A percentile compares a stretch with the other conserved stretches of the same genome.
Evolutionary conservation across 352 stramenopile genomes (phyloP).

Genomic region (Phytophthora palmivora): DNA sequence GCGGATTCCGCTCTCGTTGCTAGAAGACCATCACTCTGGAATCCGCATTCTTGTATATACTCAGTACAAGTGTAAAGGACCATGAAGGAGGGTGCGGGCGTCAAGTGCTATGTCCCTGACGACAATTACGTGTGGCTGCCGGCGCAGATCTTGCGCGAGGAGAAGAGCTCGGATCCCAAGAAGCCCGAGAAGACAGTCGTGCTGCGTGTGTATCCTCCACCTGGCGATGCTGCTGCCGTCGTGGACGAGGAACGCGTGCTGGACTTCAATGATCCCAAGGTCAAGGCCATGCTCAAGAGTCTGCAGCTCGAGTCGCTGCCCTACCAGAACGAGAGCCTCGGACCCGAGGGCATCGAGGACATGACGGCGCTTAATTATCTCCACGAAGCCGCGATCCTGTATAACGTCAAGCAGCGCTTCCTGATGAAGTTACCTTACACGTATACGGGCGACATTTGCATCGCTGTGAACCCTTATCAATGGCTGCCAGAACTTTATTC

Average conservation of each 20-base stretch:
- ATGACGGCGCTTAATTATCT: slow-evolving; percentile 91
- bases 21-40: slow-evolving; percentile 25
- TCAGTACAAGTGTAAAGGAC: slow-evolving; percentile 12
- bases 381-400: slow-evolving; percentile 92
- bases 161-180: slow-evolving; percentile 56
- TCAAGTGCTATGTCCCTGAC: slow-evolving; percentile 87
- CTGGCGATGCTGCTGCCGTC: slow-evolving; percentile 17
- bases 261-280: slow-evolving; percentile 78
- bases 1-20: slow-evolving; percentile 9
- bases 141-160: slow-evolving; percentile 73
- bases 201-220: slow-evolving; percentile 57
- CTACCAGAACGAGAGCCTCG: slow-evolving; percentile 82
- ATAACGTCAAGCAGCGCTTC: slow-evolving; percentile 91
- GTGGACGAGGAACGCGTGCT: slow-evolving; percentile 63
- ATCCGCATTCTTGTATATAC: slow-evolving; percentile 14
- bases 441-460: slow-evolving; percentile 96
- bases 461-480: slow-evolving; percentile 97
- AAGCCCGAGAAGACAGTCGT: slow-evolving; percentile 64
- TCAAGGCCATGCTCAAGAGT: slow-evolving; percentile 64
- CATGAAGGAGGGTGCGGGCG: slow-evolving; percentile 49
- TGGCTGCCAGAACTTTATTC: slow-evolving; percentile 90
- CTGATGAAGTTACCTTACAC: slow-evolving; percentile 94
- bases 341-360: slow-evolving; percentile 72
- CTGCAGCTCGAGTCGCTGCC: slow-evolving; percentile 77
- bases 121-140: slow-evolving; percentile 81